phyloP scores from a whole-genome alignment of 768 basidiomycete species.

The Tylopilus balloui region DNA sequence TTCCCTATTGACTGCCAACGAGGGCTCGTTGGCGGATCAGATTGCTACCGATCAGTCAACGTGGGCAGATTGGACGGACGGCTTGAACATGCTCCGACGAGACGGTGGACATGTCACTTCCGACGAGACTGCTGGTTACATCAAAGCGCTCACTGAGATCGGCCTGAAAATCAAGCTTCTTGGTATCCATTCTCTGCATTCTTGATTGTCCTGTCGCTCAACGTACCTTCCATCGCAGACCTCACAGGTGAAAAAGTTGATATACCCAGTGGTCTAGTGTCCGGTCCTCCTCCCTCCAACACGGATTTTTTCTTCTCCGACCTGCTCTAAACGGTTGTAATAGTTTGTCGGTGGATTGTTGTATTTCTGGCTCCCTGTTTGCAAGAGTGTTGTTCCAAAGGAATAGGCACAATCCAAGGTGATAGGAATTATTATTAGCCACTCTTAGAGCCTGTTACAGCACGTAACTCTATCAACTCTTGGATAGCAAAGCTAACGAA shows the following conservation, averaged over 20 bases:
- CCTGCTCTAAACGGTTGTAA: slow-evolving; percentile 28
- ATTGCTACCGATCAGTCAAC: slow-evolving; percentile 72
- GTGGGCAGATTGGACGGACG: slow-evolving; percentile 95
- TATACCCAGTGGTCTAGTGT: slow-evolving; percentile 72
- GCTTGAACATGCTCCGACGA: slow-evolving; percentile 78
- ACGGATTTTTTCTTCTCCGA: slow-evolving; percentile 88
- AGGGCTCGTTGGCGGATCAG: slow-evolving; percentile 71
- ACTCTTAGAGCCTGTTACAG: slow-evolving; percentile 21
- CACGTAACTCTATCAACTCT: slow-evolving; percentile 14
- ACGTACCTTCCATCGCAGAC: slow-evolving; percentile 44
- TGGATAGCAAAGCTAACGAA: slow-evolving; percentile 16
- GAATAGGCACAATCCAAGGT: neutral
- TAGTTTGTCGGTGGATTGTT: neutral
- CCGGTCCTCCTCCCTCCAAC: slow-evolving; percentile 76
- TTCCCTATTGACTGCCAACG: slow-evolving; percentile 64
- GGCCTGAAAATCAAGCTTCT: slow-evolving; percentile 88
- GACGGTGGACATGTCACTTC: slow-evolving; percentile 82
- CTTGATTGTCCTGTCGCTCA: neutral
- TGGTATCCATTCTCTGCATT: slow-evolving; percentile 38
- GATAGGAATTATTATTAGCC: slow-evolving; percentile 23
- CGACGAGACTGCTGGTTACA: slow-evolving; percentile 80
- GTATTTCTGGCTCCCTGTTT: slow-evolving; percentile 8
- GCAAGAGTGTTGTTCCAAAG: neutral
- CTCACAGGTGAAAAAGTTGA: slow-evolving; percentile 86
- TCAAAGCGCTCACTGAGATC: slow-evolving; percentile 84